Base-by-base conservation (phyloP, 2,329 filamentous ascomycete genomes). In the Chaetomium sp. region DNA sequence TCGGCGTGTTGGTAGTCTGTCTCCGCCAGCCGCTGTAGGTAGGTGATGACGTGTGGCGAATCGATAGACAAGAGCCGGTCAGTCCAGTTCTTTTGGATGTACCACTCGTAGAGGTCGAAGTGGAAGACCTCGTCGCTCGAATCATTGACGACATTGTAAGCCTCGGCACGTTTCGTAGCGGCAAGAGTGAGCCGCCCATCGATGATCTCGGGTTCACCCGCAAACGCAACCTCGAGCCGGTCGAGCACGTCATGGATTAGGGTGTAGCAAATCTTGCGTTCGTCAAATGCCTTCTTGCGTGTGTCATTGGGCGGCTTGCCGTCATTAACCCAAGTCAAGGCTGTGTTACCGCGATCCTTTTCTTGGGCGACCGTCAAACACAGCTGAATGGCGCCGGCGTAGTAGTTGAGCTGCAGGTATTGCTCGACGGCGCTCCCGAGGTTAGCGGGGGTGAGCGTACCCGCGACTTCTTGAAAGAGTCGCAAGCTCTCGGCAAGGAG, bases 91-190 rank as follows among this genome's bases (percentile, higher is more conserved):
- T 91, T 86, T 53, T 80, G 74, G 62, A 97, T 85, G 71, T 99
- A 99, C 92, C 94, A 99, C 66, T 96, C 91, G 69, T 96, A 99
- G n/a, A 99, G 79, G 65, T 89, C 90, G 59, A 89, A 95, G 69
- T 97, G 87, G 75, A 99, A 99, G 4, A 96, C 88, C 66, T 96
- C 89, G 63, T 99, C 94, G 11, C 86, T 81, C 0, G 92, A 95
- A 56, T 81, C 82, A 67, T 95, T 89, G 64, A 99, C 91, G 2
- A 96, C 88, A 45, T 86, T 82, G 71, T 97, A 96, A 0, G 94
- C 92, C 73, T 99, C 92, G 49, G 84, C 82, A 61, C 88, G 82
- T 70, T 94, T 90, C 47, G 86, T 91, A 1, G 86, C 84, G 19
- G 88, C 81, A 10, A 89, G 71, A 0, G 90, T 91, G 50, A 82